phyloP scores from a whole-genome alignment of 2,329 filamentous ascomycete species.

The Xylaria sp. region DNA sequence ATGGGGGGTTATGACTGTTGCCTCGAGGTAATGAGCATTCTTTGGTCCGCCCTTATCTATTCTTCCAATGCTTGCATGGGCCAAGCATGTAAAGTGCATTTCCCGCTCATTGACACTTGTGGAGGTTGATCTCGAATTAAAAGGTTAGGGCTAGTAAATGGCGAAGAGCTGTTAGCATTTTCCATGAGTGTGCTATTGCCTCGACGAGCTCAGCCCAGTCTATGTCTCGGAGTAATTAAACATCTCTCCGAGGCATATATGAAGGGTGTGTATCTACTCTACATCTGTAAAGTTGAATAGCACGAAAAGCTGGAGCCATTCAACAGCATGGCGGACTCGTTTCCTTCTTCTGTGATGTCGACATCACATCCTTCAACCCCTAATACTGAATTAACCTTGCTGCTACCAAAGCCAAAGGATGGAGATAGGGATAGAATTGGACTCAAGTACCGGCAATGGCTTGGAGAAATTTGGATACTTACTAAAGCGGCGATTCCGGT shows the following conservation, averaged over 20 bases:
- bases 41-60: slow-evolving; percentile 7
- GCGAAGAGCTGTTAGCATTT: neutral
- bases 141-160: neutral
- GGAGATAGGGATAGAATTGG: neutral
- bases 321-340: slow-evolving; percentile 26
- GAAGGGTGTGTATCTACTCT: neutral
- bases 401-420: slow-evolving; percentile 31
- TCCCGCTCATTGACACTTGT: neutral
- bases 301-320: neutral
- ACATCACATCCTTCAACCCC: slow-evolving; percentile 11
- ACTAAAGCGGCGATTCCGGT: slow-evolving; percentile 75
- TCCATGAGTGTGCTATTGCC: neutral
- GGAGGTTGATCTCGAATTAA: slow-evolving; percentile 1
- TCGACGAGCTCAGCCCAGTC: neutral
- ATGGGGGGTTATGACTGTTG: slow-evolving; percentile 6
- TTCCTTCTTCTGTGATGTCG: slow-evolving; percentile 19
- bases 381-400: slow-evolving; percentile 30
- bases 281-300: neutral
- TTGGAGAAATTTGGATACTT: slow-evolving; percentile 69
- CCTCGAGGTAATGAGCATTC: slow-evolving; percentile 4
- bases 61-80: neutral
- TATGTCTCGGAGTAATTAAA: neutral
- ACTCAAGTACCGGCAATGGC: slow-evolving; percentile 42
- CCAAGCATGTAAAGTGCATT: neutral
- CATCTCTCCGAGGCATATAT: neutral